Conservation (phyloP, 1,139 yeast species). For the Ashbya aceris region DNA sequence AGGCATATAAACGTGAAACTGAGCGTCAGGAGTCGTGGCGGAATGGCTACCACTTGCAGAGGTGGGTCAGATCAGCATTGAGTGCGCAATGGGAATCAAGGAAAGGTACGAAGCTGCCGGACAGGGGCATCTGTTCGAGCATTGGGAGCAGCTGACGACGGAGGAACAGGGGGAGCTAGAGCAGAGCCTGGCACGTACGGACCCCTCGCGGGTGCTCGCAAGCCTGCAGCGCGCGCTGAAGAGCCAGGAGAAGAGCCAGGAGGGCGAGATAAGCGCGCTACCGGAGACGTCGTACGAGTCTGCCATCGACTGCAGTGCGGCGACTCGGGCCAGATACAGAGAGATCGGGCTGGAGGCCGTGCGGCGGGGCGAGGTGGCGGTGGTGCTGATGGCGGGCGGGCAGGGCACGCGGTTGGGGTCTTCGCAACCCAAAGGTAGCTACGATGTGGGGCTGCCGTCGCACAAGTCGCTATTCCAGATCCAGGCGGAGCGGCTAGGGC, state of each 20-base stretch:
- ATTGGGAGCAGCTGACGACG: constrained; percentile 14
- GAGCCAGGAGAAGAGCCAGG: constrained; percentile 10
- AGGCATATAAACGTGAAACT: not conserved
- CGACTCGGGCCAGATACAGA: constrained; percentile 39
- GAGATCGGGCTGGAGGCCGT: constrained; percentile 61
- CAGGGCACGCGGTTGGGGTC: constrained; percentile 96
- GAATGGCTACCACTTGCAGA: not conserved
- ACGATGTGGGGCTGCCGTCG: constrained; percentile 77
- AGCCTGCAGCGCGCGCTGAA: constrained; percentile 23
- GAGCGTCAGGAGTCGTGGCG: not conserved
- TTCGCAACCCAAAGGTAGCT: constrained; percentile 86
- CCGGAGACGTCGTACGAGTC: constrained; percentile 27
- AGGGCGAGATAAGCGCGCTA: constrained; percentile 18
- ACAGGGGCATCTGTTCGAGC: constrained; percentile 24
- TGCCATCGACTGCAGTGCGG: constrained; percentile 18
- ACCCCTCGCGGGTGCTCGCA: constrained; percentile 17
- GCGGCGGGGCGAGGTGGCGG: constrained; percentile 67
- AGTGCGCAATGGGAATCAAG: constrained; percentile 10
- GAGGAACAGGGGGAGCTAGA: constrained; percentile 14
- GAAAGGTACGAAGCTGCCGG: constrained; percentile 19
- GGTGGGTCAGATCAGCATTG: no score
- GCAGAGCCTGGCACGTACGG: constrained; percentile 13
- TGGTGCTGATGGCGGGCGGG: constrained; percentile 93
- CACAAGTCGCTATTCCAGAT: constrained; percentile 77
- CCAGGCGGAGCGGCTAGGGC: constrained; percentile 77